Evolutionary conservation across 2,329 filamentous ascomycete species (phyloP).

Genomic region (Blastomyces percursus): DNA sequence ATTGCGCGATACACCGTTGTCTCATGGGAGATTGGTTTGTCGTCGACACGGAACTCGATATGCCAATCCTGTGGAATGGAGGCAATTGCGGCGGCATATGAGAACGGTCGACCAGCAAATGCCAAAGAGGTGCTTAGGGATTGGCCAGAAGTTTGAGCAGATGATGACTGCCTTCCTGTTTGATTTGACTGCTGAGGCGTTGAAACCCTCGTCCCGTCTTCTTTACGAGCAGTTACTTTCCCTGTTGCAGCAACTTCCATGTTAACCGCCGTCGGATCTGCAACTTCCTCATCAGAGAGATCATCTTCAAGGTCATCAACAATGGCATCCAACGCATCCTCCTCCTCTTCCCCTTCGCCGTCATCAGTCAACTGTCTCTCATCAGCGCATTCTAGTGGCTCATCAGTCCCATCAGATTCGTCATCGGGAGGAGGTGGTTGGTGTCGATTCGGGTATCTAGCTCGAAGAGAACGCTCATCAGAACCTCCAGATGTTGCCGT

Average conservation of each 20-base stretch:
- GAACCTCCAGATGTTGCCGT: constrained; percentile 26
- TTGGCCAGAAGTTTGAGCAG: constrained; percentile 28
- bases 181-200: constrained; percentile 59
- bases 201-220: constrained; percentile 76
- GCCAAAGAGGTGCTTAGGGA: constrained; percentile 45
- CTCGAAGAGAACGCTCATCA: constrained; percentile 30
- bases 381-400: constrained; percentile 81
- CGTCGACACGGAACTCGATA: constrained; percentile 84
- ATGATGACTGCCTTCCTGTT: constrained; percentile 34
- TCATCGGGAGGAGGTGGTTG: constrained; percentile 44
- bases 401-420: constrained; percentile 52
- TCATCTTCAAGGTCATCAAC: constrained; percentile 86
- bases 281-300: constrained; percentile 60
- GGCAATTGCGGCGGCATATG: constrained; percentile 72
- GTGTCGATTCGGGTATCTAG: constrained; percentile 55
- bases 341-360: constrained; percentile 49
- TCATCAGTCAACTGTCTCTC: constrained; percentile 69
- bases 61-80: constrained; percentile 87
- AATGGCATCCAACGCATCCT: constrained; percentile 64
- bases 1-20: constrained; percentile 95
- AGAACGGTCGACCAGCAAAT: constrained; percentile 50
- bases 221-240: constrained; percentile 80
- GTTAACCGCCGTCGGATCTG: constrained; percentile 78
- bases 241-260: constrained; percentile 79
- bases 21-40: constrained; percentile 73